phyloP scores from a whole-genome alignment of 169 alveolate genomes.

The Cryptosporidium ubiquitum region DNA sequence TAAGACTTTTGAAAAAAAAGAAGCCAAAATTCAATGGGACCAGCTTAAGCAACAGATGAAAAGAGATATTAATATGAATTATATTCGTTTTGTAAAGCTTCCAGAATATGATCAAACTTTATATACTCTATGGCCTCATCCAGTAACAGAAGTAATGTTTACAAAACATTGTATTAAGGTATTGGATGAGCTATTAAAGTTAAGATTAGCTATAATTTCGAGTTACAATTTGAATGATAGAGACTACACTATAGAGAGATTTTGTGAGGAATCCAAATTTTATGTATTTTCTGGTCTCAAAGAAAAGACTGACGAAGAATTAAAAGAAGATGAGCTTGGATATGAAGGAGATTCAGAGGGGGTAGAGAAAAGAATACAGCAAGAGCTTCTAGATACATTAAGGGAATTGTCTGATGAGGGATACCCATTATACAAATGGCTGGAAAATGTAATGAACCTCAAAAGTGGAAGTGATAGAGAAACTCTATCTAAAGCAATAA shows the following conservation, averaged over 20 bases:
- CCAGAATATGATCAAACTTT: conserved; percentile 64
- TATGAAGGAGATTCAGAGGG: conserved; percentile 8
- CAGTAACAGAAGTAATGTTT: conserved; percentile 19
- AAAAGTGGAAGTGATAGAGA: conserved; percentile 1
- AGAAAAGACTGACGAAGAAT: background rate
- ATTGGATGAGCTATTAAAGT: conserved; percentile 37
- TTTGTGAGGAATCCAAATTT: conserved; percentile 55
- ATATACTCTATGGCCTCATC: conserved; percentile 41
- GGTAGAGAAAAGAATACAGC: background rate
- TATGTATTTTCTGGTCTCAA: conserved; percentile 39
- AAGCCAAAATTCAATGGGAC: conserved; percentile 51
- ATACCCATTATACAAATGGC: conserved; percentile 56
- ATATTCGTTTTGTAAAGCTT: conserved; percentile 32
- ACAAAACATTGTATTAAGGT: conserved; percentile 37
- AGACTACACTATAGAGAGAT: conserved; percentile 31
- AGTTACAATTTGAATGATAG: conserved; percentile 49
- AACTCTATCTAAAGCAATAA: conserved; percentile 44
- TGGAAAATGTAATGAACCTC: conserved; percentile 17
- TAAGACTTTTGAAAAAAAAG: background rate
- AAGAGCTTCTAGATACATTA: conserved; percentile 22
- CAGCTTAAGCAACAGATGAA: conserved; percentile 37
- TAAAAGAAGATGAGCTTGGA: background rate
- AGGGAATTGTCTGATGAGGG: conserved; percentile 54
- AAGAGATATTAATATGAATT: conserved; percentile 56
- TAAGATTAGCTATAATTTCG: conserved; percentile 22